Percentiles rank a stretch among this genome's conserved stretches.
These are phyloP conservation scores for Claviceps citrina DNA, from an alignment of 2,329 filamentous ascomycete species.

Conservation along the genomic window DNA sequence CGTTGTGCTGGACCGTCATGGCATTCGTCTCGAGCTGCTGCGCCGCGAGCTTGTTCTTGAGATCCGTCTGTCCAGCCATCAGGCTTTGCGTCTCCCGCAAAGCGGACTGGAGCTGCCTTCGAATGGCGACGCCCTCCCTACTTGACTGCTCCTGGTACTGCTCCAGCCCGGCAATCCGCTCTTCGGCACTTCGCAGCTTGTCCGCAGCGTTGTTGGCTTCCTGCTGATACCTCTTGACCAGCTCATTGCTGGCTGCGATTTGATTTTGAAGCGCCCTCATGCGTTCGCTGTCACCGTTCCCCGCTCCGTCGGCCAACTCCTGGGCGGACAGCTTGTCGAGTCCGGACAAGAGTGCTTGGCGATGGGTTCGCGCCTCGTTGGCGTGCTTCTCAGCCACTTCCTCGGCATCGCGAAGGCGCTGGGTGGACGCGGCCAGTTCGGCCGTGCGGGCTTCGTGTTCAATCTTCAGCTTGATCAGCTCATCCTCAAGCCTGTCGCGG, in stretches of 20 bases:
- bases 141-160: slow-evolving; percentile 96
- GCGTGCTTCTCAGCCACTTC: slow-evolving; percentile 78
- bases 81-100: slow-evolving; percentile 73
- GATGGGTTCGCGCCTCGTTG: slow-evolving; percentile 73
- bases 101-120: slow-evolving; percentile 74
- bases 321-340: slow-evolving; percentile 56
- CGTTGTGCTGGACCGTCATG: slow-evolving; percentile 77
- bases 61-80: slow-evolving; percentile 63
- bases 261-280: slow-evolving; percentile 64
- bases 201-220: slow-evolving; percentile 79
- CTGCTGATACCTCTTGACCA: slow-evolving; percentile 78
- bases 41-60: slow-evolving; percentile 67
- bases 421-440: slow-evolving; percentile 60
- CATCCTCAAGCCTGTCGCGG: slow-evolving; percentile 60
- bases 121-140: slow-evolving; percentile 75
- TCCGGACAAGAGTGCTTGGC: slow-evolving; percentile 65
- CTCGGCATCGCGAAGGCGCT: slow-evolving; percentile 70
- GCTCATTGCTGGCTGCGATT: slow-evolving; percentile 56
- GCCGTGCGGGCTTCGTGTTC: slow-evolving; percentile 69
- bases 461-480: slow-evolving; percentile 58
- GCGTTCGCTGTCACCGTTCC: slow-evolving; percentile 45
- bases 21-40: slow-evolving; percentile 92
- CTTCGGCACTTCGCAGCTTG: slow-evolving; percentile 81
- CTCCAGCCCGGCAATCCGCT: slow-evolving; percentile 89
- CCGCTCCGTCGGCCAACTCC: slow-evolving; percentile 31